A percentile compares a stretch with the other conserved stretches of the same genome.
Conservation (phyloP, 345 rosid genomes). For the Laguncularia racemosa region DNA sequence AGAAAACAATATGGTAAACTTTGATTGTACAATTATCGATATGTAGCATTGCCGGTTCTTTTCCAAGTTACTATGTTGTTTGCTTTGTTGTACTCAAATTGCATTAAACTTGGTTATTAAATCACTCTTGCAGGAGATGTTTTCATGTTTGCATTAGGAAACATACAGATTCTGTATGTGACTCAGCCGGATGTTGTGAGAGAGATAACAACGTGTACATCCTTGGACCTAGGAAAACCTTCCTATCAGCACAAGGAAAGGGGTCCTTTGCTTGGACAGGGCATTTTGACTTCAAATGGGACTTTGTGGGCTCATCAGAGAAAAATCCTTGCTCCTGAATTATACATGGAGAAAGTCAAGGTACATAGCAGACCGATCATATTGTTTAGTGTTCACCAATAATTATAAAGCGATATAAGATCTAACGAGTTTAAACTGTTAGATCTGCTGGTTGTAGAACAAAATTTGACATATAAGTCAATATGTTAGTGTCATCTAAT, state of each 20-base stretch:
- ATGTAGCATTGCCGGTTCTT: no score
- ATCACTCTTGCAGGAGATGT: constrained; percentile 21
- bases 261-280: constrained; percentile 44
- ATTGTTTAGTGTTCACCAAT: no score
- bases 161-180: constrained; percentile 24
- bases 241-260: constrained; percentile 31
- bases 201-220: constrained; percentile 31
- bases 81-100: no score
- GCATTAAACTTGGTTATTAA: no score
- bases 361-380: constrained; percentile 6
- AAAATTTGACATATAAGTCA: no score
- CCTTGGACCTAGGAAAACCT: constrained; percentile 42
- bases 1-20: constrained; percentile 24
- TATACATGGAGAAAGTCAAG: constrained; percentile 44
- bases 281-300: constrained; percentile 48
- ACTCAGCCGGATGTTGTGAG: constrained; percentile 29
- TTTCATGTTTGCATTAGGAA: constrained; percentile 33
- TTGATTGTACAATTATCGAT: no score
- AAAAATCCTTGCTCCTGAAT: constrained; percentile 38
- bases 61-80: no score
- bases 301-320: constrained; percentile 37
- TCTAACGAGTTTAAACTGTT: background rate
- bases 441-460: background rate
- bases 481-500: no score
- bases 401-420: background rate